Evolutionary conservation across 306 rosid species (phyloP), one percentile per base, ranked within the genome.

Genomic region (Cucumis melo): DNA sequence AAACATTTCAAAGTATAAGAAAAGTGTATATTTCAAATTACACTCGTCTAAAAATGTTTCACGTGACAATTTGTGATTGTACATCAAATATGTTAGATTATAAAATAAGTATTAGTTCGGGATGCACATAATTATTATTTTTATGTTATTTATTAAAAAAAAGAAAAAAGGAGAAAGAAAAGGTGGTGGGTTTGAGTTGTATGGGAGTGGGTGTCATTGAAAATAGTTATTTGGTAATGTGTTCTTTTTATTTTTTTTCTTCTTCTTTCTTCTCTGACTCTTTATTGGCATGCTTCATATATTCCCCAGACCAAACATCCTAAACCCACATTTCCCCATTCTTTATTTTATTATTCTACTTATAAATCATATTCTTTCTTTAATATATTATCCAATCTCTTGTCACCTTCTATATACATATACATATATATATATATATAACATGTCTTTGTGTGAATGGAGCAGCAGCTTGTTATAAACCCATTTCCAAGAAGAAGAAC

Each of bases 211-310:
- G 80, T 73, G 84, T 92, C 91, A 86, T 90, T 57, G 90, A 90
- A 85, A 93, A 87, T 81, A 14, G 84, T 83, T 84, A 91, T 89
- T 91, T 97, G 8, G 96, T 84, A 81, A 80, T 81, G 84, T 70
- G 7, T 61, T 61, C 7, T 56, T 91, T 27, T 27, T 27, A 2
- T 27, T 27, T 1, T n/a, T n/a, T n/a, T n/a, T n/a, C n/a, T n/a
- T n/a, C n/a, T n/a, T 27, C 29, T 27, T 27, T 27, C 29, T 27
- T 32, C 3, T 65, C 29, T 38, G 48, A 17, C 4, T 20, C 27
- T 68, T 4, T 51, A 5, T 70, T 48, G 58, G 76, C 76, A 54
- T 71, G 76, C 76, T 10, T 42, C 55, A 42, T 67, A 67, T 67
- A 67, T 41, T 67, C 74, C 74, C 84, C 78, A 79, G 81, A 83